Percentiles rank a stretch among this genome's conserved stretches.
Conservation (phyloP, 495 filamentous ascomycete species). For the Penicillium alfredii region DNA sequence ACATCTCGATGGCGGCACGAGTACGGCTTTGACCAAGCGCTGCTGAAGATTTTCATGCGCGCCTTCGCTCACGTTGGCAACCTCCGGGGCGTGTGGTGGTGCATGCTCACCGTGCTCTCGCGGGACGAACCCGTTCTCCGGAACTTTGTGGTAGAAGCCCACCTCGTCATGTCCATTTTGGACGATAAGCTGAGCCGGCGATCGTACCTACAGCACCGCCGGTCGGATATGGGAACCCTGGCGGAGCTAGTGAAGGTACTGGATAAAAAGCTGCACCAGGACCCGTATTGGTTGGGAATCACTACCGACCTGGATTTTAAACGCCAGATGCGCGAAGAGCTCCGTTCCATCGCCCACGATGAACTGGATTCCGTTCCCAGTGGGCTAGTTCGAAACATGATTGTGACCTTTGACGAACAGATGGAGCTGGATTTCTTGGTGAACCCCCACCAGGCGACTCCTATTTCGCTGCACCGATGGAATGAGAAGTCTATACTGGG, state of each 20-base stretch:
- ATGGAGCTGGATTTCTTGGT: constrained; percentile 17
- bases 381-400: constrained; percentile 1
- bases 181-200: constrained; percentile 5
- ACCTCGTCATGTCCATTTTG: constrained; percentile 19
- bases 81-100: constrained; percentile 40
- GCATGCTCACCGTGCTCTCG: constrained; percentile 32
- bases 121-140: constrained; percentile 23
- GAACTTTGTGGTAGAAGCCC: constrained; percentile 32
- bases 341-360: background rate
- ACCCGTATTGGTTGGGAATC: background rate
- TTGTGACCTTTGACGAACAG: constrained; percentile 22
- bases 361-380: constrained; percentile 4
- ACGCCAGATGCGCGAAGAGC: background rate
- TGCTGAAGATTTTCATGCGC: constrained; percentile 41
- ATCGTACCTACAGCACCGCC: too few species aligned
- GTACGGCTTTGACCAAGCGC: constrained; percentile 31
- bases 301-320: background rate
- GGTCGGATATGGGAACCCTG: constrained; percentile 11
- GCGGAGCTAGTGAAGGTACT: constrained; percentile 14
- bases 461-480: constrained; percentile 14
- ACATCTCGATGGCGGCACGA: constrained; percentile 32
- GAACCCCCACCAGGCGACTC: constrained; percentile 1
- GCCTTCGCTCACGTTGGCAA: constrained; percentile 26
- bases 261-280: constrained; percentile 13
- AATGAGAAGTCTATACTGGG: background rate